A percentile compares a stretch with the other conserved stretches of the same genome.
Conservation (phyloP, 2,329 filamentous ascomycete genomes). For the Apiospora rasikravindrae region DNA sequence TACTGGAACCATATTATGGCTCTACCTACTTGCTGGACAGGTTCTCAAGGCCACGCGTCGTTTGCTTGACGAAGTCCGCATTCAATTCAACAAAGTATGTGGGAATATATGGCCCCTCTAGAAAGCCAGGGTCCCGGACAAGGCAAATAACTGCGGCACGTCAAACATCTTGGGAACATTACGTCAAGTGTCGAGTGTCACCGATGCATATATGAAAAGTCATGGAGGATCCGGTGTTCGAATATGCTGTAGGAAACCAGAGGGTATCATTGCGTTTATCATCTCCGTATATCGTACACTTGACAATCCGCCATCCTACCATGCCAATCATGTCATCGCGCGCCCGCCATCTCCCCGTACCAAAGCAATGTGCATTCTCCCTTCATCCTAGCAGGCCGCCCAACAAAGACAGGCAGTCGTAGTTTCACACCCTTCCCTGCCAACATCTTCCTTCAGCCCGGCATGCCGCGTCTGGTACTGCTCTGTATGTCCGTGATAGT, state of each 20-base stretch:
- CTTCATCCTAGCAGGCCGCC: not conserved
- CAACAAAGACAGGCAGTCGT: not conserved
- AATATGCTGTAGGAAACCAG: conserved; percentile 23
- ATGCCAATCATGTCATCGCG: conserved; percentile 8
- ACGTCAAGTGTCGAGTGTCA: not conserved
- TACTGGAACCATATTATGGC: not conserved
- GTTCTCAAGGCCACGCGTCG: not conserved
- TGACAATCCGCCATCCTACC: conserved; percentile 13
- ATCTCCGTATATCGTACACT: conserved; percentile 24
- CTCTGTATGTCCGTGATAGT: not conserved
- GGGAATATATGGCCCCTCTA: not conserved
- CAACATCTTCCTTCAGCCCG: not conserved
- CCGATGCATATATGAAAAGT: not conserved
- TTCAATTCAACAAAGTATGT: not conserved
- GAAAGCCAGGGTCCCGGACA: not conserved
- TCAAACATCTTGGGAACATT: not conserved
- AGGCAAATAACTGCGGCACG: not conserved
- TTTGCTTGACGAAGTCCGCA: no score
- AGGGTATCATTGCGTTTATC: conserved; percentile 36
- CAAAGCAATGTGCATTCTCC: conserved; percentile 14
- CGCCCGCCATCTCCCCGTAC: not conserved
- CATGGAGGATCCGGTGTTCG: not conserved
- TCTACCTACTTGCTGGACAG: not conserved
- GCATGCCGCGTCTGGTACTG: not conserved
- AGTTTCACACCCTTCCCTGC: not conserved